Base-by-base conservation (phyloP, 805 yeast genomes). In the Saturnispora saitoi region DNA sequence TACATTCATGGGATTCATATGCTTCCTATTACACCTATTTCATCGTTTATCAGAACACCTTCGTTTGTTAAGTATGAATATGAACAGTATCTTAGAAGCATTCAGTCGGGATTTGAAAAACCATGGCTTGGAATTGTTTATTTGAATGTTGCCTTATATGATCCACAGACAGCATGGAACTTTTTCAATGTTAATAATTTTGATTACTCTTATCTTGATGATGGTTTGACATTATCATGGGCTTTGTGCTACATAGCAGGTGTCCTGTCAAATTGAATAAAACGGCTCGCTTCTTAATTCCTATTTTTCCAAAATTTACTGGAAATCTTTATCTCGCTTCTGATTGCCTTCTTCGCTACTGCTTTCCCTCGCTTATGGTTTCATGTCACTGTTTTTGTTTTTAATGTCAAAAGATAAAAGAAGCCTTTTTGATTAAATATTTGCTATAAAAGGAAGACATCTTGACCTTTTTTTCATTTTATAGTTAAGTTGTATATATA, bases 181-280 rank as follows among this genome's bases (percentile, higher is more conserved):
- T 88, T 77, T 65, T 87, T 86, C 61, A 61, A 81, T 1, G 60
- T 76, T 31, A 56, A 69, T 5, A 68, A 67, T 48, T 89, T 86
- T 73, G 60, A 70, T 41, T 67, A 69, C n/a, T 57, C 63, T 3
- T 75, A 73, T 54, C 75, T 90, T 43, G 97, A 90, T 58, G 77
- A 78, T 49, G 97, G 97, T 2, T 91, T 88, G 73, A 81, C 91
- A 26, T 69, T 81, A 53, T 83, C 96, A 0, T 89, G 96, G 95
- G 81, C 90, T 11, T 69, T 89, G 53, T 80, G 9, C 28, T 24
- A 24, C 28, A 24, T 24, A 6, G 28, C 28, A 24, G 28, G 28
- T 24, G 95, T 0, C 86, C 77, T 5, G n/a, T 30, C 32, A 12
- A 11, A 12, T 4, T 30, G 6, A 12, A n/a, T n/a, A n/a, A n/a